A percentile compares a stretch with the other conserved stretches of the same genome.
Evolutionary conservation across 75 land plant species (phyloP).

Genomic region (Larix kaempferi): DNA sequence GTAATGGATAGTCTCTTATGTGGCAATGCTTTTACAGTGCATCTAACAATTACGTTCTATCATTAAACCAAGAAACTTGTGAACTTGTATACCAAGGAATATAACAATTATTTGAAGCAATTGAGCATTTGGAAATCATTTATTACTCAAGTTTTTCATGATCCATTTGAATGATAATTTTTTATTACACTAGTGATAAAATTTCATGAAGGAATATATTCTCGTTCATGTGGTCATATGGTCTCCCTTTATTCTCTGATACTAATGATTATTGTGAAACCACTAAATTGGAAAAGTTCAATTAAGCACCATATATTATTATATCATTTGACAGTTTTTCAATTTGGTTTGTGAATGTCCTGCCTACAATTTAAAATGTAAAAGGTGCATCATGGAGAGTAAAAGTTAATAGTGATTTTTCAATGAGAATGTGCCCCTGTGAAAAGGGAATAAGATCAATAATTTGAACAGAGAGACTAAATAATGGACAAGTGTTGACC

Average conservation of each 20-base stretch:
- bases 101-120: no score
- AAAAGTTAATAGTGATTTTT: neutral
- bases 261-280: neutral
- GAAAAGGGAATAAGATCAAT: neutral
- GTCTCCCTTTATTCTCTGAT: neutral
- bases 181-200: neutral
- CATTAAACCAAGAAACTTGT: no score
- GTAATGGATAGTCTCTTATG: no score
- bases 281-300: neutral
- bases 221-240: neutral
- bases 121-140: no score
- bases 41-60: no score
- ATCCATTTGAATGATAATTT: neutral
- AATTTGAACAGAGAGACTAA: neutral
- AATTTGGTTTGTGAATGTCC: neutral
- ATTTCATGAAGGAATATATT: neutral
- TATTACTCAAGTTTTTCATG: neutral
- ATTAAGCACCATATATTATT: neutral
- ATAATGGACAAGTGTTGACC: neutral
- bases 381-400: neutral
- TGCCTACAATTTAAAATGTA: neutral
- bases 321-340: neutral
- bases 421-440: neutral
- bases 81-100: no score
- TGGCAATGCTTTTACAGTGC: no score